Percentiles rank a stretch among this genome's conserved stretches.
Conservation (phyloP, 139 green algal species). For the Gonium pectorale region DNA sequence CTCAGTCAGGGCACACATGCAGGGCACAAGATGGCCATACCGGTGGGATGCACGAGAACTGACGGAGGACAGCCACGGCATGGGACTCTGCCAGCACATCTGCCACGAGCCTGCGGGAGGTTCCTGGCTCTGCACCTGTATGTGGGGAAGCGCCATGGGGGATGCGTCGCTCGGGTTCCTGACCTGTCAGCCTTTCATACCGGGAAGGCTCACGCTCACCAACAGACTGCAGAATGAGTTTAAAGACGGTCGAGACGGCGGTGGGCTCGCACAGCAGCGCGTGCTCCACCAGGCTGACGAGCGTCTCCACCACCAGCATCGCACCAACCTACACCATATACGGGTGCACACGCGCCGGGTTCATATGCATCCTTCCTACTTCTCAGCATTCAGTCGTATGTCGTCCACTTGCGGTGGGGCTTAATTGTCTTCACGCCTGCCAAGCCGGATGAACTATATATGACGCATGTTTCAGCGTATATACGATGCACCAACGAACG, state of each 20-base stretch:
- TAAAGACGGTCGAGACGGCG: neutral
- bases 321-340: neutral
- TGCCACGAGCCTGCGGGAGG: neutral
- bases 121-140: slow-evolving; percentile 13
- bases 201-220: slow-evolving; percentile 1
- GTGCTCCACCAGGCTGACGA: slow-evolving; percentile 9
- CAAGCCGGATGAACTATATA: no score
- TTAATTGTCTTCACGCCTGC: no score
- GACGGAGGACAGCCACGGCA: neutral
- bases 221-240: slow-evolving; percentile 2
- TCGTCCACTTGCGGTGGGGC: no score
- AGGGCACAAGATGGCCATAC: neutral
- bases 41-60: slow-evolving; percentile 5
- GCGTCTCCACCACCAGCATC: slow-evolving; percentile 26
- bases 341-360: no score
- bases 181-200: no score
- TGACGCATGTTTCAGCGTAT: no score
- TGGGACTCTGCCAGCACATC: slow-evolving; percentile 14
- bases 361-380: no score
- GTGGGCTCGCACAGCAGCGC: slow-evolving; percentile 14
- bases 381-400: no score
- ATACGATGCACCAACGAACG: no score
- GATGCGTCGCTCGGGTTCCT: no score
- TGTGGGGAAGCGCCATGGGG: no score
- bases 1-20: no score